Base-by-base conservation (phyloP, 805 yeast species). In the Pichia nanzhaoensis region DNA sequence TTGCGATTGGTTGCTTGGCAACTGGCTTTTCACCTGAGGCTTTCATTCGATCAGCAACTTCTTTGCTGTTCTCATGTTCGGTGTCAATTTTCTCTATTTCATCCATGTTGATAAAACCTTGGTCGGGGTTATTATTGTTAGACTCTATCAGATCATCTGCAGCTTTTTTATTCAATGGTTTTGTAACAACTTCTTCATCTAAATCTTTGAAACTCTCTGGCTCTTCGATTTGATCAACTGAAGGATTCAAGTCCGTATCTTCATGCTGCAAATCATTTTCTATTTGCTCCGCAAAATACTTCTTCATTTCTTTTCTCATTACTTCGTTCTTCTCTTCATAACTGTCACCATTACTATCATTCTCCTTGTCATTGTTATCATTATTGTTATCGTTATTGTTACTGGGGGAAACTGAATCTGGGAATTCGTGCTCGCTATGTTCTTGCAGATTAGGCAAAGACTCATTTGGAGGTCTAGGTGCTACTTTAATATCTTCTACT, bases 101-200 rank as follows among this genome's bases (percentile, higher is more conserved):
- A n/a, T 28, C 41, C 8, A 28, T 28, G 14, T 34, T 43, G 13
- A 10, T 24, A 20, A n/a, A n/a, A n/a, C n/a, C n/a, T n/a, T n/a
- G n/a, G n/a, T n/a, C n/a, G n/a, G n/a, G n/a, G n/a, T n/a, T n/a
- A n/a, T 41, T 18, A 4, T 22, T 4, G 17, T 36, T 17, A 6
- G 37, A 20, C 10, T 42, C 45, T 5, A 28, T 10, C 17, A 28
- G 46, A 18, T 49, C 55, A 32, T 45, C 51, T 28, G 45, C 51
- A 1, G 46, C 52, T 45, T 59, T 63, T n/a, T 58, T 58, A 44
- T 56, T 49, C 22, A 59, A 42, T 10, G 63, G 56, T 34, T 61
- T 57, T 12, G 61, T 36, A 5, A 16, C 36, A 5, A 33, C 35
- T 14, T 41, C 34, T 31, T 41, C 46, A 19, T 34, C 45, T 5